Evolutionary conservation across 768 basidiomycete species (phyloP).

Genomic region (Russula ochroleuca): DNA sequence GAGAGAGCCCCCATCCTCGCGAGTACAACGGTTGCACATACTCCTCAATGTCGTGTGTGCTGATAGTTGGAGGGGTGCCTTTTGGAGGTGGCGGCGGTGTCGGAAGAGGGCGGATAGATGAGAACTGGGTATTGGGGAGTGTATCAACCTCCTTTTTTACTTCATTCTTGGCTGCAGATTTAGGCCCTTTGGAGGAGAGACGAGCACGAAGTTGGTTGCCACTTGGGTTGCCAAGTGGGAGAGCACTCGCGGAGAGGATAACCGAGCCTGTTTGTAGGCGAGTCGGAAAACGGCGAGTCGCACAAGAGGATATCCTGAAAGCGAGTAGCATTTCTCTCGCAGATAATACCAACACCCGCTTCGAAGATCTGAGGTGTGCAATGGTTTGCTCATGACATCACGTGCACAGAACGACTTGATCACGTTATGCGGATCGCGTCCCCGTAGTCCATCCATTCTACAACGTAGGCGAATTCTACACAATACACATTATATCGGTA

Average conservation of each 20-base stretch:
- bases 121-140: not conserved
- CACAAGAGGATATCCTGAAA: not conserved
- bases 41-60: conserved; percentile 10
- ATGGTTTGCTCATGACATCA: not conserved
- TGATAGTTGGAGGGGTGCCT: conserved; percentile 8
- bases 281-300: not conserved
- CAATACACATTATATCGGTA: conserved; percentile 1
- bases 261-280: not conserved
- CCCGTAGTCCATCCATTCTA: not conserved
- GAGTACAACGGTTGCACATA: conserved; percentile 18
- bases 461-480: not conserved
- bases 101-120: conserved; percentile 14
- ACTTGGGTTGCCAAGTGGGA: too few relatives aligned
- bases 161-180: not conserved
- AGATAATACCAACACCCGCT: not conserved
- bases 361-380: too few relatives aligned
- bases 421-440: too few relatives aligned
- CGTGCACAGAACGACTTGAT: not conserved
- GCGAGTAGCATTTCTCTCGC: conserved; percentile 7
- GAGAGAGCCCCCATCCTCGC: conserved; percentile 20
- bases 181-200: not conserved
- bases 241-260: not conserved
- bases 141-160: not conserved
- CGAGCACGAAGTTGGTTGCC: not conserved
- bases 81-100: not conserved